These are phyloP conservation scores for Cairneyella variabilis DNA, from an alignment of 495 filamentous ascomycete species.

Conservation along the genomic window DNA sequence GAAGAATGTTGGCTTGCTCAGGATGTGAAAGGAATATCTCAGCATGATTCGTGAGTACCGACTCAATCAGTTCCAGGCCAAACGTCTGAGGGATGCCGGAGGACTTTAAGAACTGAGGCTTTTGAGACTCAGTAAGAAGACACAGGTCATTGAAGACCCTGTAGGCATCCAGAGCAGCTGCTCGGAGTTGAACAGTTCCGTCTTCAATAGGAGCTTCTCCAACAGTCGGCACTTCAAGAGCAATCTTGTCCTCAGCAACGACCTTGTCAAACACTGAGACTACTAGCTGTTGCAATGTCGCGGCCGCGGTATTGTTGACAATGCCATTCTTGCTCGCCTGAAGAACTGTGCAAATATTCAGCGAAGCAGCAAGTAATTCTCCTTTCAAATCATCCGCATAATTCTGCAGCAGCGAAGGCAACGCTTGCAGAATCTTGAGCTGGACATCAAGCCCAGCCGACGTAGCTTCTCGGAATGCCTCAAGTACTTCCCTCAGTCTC, in stretches of 20 bases:
- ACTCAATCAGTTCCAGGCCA: constrained; percentile 87
- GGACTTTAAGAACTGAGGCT: constrained; percentile 72
- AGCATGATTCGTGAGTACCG: constrained; percentile 78
- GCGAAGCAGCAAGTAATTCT: constrained; percentile 70
- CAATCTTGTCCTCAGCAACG: constrained; percentile 66
- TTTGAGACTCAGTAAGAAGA: constrained; percentile 77
- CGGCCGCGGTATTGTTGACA: constrained; percentile 91
- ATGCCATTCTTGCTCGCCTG: constrained; percentile 87
- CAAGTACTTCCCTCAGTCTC: constrained; percentile 75
- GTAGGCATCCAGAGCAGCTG: constrained; percentile 84
- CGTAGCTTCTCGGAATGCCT: constrained; percentile 80
- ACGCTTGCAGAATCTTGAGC: constrained; percentile 88
- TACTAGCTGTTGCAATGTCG: constrained; percentile 90
- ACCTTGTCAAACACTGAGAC: constrained; percentile 92
- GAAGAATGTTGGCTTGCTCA: constrained; percentile 76
- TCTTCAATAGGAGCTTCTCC: constrained; percentile 62
- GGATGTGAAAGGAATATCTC: constrained; percentile 71
- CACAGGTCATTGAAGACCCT: constrained; percentile 86
- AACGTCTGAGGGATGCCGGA: constrained; percentile 74
- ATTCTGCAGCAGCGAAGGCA: constrained; percentile 89
- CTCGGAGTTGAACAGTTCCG: constrained; percentile 58
- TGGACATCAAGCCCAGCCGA: constrained; percentile 79
- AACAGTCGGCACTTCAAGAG: constrained; percentile 46
- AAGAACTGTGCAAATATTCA: constrained; percentile 87
- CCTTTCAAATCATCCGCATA: constrained; percentile 79